A percentile compares a stretch with the other conserved stretches of the same genome.
These are phyloP conservation scores for Xylaria flabelliformis DNA, from an alignment of 495 filamentous ascomycete genomes.

Conservation along the genomic window DNA sequence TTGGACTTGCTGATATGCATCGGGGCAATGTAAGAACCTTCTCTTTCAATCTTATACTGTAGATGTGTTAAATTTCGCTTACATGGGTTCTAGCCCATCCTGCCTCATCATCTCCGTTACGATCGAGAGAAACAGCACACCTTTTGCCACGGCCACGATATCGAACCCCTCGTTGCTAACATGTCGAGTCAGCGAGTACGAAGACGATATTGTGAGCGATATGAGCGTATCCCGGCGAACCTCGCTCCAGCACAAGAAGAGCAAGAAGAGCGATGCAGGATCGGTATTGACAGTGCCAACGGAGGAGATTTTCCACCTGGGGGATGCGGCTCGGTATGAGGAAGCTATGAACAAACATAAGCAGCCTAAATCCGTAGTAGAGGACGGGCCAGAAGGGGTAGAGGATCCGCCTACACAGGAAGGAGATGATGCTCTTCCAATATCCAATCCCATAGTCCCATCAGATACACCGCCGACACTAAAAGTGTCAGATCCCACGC, in stretches of 20 bases:
- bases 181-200: conserved; percentile 25
- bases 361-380: not conserved
- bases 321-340: conserved; percentile 19
- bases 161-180: conserved; percentile 33
- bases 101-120: conserved; percentile 38
- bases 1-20: conserved; percentile 36
- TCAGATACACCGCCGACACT: not conserved
- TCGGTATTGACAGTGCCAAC: conserved; percentile 37
- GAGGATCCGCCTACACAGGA: not conserved
- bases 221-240: conserved; percentile 39
- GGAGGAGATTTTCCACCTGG: conserved; percentile 35
- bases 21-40: conserved; percentile 36
- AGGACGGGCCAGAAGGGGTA: not conserved
- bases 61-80: not conserved
- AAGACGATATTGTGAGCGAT: conserved; percentile 33
- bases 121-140: conserved; percentile 37
- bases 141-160: conserved; percentile 35
- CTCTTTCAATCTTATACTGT: not conserved
- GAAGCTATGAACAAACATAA: not conserved
- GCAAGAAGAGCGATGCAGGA: conserved; percentile 34
- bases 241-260: conserved; percentile 36
- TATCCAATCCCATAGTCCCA: not conserved
- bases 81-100: conserved; percentile 29
- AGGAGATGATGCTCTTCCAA: not conserved
- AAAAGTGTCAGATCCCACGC: not conserved